Percentiles rank a stretch among this genome's conserved stretches.
Conservation (phyloP, 164 flowering plant species). For the Dillenia suffruticosa region DNA sequence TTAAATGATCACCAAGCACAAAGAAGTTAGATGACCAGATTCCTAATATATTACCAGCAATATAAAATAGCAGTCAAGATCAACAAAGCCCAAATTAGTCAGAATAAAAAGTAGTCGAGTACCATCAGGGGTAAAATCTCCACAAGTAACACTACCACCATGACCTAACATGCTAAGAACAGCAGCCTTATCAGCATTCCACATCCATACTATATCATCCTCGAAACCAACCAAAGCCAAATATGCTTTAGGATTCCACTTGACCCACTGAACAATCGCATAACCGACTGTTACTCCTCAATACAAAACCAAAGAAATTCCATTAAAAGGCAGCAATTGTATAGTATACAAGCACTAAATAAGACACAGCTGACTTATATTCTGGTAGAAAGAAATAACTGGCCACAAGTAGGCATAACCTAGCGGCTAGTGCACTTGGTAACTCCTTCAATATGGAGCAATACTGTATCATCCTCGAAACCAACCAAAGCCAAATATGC, state of each 20-base stretch:
- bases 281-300: background rate
- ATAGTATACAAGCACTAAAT: too few species aligned
- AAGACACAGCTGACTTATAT: too few species aligned
- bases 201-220: slow-evolving; percentile 81
- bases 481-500: slow-evolving; percentile 89
- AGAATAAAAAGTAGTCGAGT: slow-evolving; percentile 6
- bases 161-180: slow-evolving; percentile 76
- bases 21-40: background rate
- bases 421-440: too few species aligned
- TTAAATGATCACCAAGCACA: slow-evolving; percentile 16
- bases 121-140: slow-evolving; percentile 98
- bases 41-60: background rate
- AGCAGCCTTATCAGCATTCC: slow-evolving; percentile 81
- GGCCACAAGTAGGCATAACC: too few species aligned
- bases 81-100: background rate
- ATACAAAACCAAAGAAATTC: background rate
- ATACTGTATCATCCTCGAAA: slow-evolving; percentile 70
- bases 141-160: slow-evolving; percentile 73
- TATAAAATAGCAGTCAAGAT: background rate
- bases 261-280: slow-evolving; percentile 68
- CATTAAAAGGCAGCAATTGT: too few species aligned
- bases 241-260: slow-evolving; percentile 96
- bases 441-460: too few species aligned
- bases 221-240: slow-evolving; percentile 86
- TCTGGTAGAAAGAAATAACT: too few species aligned